Evolutionary conservation across 1,284 basidiomycete species (phyloP), one percentile per base, ranked within the genome.

Genomic region (Ustanciosporium gigantosporum): DNA sequence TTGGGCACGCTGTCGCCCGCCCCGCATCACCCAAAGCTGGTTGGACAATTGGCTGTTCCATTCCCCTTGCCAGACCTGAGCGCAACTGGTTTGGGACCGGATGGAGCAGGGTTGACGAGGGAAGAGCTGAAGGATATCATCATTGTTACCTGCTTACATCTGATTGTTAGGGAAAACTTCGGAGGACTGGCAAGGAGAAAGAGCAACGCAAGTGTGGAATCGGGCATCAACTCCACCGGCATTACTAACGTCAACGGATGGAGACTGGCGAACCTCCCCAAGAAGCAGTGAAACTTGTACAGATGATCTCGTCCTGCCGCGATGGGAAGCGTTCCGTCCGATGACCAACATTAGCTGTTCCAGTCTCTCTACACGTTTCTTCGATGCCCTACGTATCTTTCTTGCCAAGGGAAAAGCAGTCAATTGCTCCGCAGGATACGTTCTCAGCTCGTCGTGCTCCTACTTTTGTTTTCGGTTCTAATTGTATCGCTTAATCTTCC

Each of bases 121-220:
- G 92, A 95, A 78, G 91, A 95, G 79, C 86, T 96, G 78, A 95
- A 96, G 80, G 93, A 97, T 79, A 83, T 92, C 17, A 85, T 95
- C 44, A 88, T 87, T 61, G 87, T 87, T 32, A 95, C 91, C 1
- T 89, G 86, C 14, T 81, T 97, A 78, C 96, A 92, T 89, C 80
- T 98, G 39, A 87, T 94, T 24, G 90, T 95, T 0, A 82, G 93
- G 27, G 93, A 98, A 78, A 87, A 86, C 22, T 90, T 95, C 78
- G 90, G 91, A 1, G 92, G 93, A 3, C 83, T 96, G 36, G 90
- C 89, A 11, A 56, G 46, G 31, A 37, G 53, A 24, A 64, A 13
- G 86, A 84, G 79, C 86, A 87, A 64, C 85, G 82, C 66, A 2
- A 45, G 45, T 29, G 22, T 25, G 0, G 58, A 61, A 6, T 19